Conservation (phyloP, 805 yeast species). For the Barnettozyma salicaria region DNA sequence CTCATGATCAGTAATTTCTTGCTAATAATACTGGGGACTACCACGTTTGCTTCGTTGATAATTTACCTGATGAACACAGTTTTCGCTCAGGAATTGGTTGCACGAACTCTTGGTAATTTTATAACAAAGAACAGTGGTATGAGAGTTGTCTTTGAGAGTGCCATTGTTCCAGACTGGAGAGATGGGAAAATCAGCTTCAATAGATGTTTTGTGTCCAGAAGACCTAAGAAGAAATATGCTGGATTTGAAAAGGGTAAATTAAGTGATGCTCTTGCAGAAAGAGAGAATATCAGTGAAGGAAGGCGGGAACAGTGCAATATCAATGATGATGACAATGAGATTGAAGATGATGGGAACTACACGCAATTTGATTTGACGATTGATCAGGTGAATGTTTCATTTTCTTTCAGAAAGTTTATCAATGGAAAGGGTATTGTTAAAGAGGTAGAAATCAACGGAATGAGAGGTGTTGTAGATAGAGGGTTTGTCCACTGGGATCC, state of each 20-base stretch:
- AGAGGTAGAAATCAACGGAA: conserved; percentile 72
- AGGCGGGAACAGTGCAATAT: conserved; percentile 12
- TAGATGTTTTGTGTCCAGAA: conserved; percentile 77
- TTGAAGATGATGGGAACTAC: conserved; percentile 83
- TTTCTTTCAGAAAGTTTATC: conserved; percentile 82
- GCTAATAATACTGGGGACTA: conserved; percentile 78
- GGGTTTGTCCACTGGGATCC: conserved; percentile 80
- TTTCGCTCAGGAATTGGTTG: conserved; percentile 66
- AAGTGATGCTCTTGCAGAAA: conserved; percentile 57
- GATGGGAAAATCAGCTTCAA: conserved; percentile 79
- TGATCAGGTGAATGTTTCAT: conserved; percentile 73
- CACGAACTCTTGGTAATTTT: conserved; percentile 71
- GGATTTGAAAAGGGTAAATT: conserved; percentile 68
- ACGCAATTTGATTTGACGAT: conserved; percentile 92
- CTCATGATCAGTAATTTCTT: conserved; percentile 80
- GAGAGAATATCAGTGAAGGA: conserved; percentile 12
- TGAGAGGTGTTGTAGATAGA: conserved; percentile 90
- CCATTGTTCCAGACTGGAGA: conserved; percentile 91
- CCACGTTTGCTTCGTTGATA: conserved; percentile 81
- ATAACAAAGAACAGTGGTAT: conserved; percentile 79
- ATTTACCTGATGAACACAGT: conserved; percentile 62
- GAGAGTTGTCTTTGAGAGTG: conserved; percentile 84
- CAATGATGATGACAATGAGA: conserved; percentile 26
- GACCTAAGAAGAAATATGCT: conserved; percentile 55
- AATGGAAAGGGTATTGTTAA: conserved; percentile 84